Evolutionary conservation across 371 early-diverging fungal species (phyloP), one percentile per base, ranked within the genome.

Genomic region (Rhizopus microsporus): DNA sequence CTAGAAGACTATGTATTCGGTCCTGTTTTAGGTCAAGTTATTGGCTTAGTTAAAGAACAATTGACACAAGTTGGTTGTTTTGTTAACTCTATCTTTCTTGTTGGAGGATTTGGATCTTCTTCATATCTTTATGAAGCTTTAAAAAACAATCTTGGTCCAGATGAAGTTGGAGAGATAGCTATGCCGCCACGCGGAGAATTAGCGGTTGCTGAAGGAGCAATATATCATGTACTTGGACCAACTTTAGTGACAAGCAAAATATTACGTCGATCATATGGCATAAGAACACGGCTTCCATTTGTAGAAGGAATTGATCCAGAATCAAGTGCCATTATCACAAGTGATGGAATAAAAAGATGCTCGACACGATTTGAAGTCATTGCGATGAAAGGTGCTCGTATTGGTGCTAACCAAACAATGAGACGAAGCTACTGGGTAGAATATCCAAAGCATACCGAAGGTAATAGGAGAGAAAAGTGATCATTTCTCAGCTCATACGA

Each of bases 61-160:
- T 44, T 79, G 15, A 57, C 56, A 39, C 72, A 75, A 56, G 73
- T 69, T 12, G 67, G 67, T 2, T 52, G 62, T 5, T 67, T 67
- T 49, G 51, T 79, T 30, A 70, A 76, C 47, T 81, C 82, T 5
- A 55, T 84, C 7, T 84, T 84, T 49, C 62, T 84, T 54, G 85
- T 84, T 3, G 85, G 85, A 55, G 85, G 85, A 33, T 84, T 84
- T 58, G 85, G 85, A 9, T 78, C 81, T 23, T 82, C 82, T 56
- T 78, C 77, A 54, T 82, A 81, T 58, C 52, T 84, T 44, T 74
- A 77, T 48, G 78, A 82, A 30, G 75, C 71, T 30, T 63, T 84
- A 7, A 71, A 70, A 38, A 49, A 63, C 30, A 64, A 74, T 7
- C 74, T 75, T 57, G 57, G 61, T 9, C 30, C 60, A 4, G 32